Evolutionary conservation across 305 asterid genomes (phyloP).

Genomic region (Petunia hybrid): DNA sequence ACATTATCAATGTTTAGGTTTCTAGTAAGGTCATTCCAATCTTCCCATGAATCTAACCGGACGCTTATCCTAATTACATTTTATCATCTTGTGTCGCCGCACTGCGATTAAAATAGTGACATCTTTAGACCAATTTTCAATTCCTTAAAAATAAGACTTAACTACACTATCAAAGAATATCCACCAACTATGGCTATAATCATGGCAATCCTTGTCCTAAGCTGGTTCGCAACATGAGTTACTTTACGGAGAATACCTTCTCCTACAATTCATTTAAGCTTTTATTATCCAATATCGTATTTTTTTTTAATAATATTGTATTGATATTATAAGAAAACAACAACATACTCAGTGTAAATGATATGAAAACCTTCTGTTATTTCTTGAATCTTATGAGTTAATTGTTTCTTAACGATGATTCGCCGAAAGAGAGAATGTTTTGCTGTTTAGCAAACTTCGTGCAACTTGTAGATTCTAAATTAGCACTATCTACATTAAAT

Average conservation of each 20-base stretch:
- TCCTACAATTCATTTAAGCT: not conserved
- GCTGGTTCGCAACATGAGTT: not conserved
- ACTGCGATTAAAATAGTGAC: not conserved
- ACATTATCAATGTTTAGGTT: too few species aligned
- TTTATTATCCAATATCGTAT: not conserved
- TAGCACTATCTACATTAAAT: not conserved
- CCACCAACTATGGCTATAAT: slow-evolving; percentile 31
- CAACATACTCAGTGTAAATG: too few species aligned
- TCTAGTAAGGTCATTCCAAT: too few species aligned
- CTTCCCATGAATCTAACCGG: too few species aligned
- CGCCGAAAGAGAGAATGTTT: not conserved
- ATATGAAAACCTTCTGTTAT: too few species aligned
- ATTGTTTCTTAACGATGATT: not conserved
- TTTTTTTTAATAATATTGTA: not conserved
- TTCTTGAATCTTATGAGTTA: not conserved
- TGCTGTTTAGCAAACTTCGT: not conserved
- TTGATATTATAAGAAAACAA: not conserved
- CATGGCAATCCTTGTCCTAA: slow-evolving; percentile 30
- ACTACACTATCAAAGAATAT: slow-evolving; percentile 28
- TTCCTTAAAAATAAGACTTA: not conserved
- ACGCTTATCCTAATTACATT: too few species aligned
- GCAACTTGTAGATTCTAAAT: not conserved
- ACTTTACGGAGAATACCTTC: slow-evolving; percentile 2
- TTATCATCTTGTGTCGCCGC: too few species aligned
- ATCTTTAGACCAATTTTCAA: not conserved